A percentile compares a stretch with the other conserved stretches of the same genome.
phyloP scores from a whole-genome alignment of 192 early-diverging fungal species.

The Linnemannia elongata region DNA sequence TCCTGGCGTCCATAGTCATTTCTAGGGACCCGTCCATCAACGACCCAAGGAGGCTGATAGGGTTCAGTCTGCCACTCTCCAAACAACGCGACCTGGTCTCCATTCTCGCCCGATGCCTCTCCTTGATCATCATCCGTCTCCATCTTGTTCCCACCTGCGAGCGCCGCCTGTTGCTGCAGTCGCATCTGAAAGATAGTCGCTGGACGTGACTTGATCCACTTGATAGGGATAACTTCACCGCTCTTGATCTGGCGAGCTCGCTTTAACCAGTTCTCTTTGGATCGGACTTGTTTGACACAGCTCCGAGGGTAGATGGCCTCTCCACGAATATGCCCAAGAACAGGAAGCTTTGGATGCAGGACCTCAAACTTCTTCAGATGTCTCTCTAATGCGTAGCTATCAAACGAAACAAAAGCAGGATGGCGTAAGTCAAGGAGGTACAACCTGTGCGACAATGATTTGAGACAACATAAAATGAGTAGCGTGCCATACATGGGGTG shows the following conservation, averaged over 20 bases:
- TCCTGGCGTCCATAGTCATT: conserved; percentile 90
- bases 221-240: conserved; percentile 20
- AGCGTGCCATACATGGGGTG: conserved; percentile 79
- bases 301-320: conserved; percentile 85
- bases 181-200: conserved; percentile 46
- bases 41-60: conserved; percentile 64
- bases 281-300: conserved; percentile 73
- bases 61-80: conserved; percentile 92
- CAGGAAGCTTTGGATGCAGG: conserved; percentile 75
- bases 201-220: conserved; percentile 47
- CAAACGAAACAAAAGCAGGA: not conserved
- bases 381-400: conserved; percentile 84
- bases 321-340: conserved; percentile 82
- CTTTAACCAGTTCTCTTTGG: conserved; percentile 74
- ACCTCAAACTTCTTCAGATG: conserved; percentile 87
- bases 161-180: conserved; percentile 46
- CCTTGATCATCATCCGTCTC: conserved; percentile 12
- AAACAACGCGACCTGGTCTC: conserved; percentile 67
- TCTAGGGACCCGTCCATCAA: conserved; percentile 83
- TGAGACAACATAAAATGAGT: no score
- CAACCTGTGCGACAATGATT: no score
- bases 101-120: conserved; percentile 8
- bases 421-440: not conserved
- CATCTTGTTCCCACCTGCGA: conserved; percentile 18
- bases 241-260: conserved; percentile 66